Conservation (phyloP, 1,284 basidiomycete genomes). For the Fomitopsis betulina region DNA sequence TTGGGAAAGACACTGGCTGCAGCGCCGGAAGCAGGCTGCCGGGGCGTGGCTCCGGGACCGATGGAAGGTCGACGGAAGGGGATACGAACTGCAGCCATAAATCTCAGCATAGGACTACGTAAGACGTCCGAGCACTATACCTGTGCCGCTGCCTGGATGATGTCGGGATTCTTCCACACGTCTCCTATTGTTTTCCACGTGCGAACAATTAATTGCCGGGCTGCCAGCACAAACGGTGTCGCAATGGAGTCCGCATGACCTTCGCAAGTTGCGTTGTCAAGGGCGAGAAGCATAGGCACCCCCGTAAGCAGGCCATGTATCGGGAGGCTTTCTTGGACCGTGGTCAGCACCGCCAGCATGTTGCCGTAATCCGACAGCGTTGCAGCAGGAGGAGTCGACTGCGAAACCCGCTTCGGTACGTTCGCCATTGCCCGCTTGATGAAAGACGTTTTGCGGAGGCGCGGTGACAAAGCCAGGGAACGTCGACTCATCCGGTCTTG, state of each 20-base stretch:
- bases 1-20: slow-evolving; percentile 31
- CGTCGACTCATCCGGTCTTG: slow-evolving; percentile 33
- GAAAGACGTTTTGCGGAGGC: slow-evolving; percentile 51
- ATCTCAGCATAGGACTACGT: neutral
- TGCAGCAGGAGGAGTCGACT: slow-evolving; percentile 49
- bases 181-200: slow-evolving; percentile 68
- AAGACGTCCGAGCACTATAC: slow-evolving; percentile 31
- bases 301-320: slow-evolving; percentile 72
- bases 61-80: slow-evolving; percentile 11
- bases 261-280: slow-evolving; percentile 54
- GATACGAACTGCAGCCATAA: slow-evolving; percentile 12
- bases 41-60: slow-evolving; percentile 22
- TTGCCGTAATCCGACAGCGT: slow-evolving; percentile 75
- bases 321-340: slow-evolving; percentile 68
- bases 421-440: slow-evolving; percentile 45
- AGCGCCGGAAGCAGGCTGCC: slow-evolving; percentile 33
- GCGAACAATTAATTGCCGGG: slow-evolving; percentile 62
- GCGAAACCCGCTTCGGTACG: slow-evolving; percentile 38
- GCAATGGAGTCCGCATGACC: slow-evolving; percentile 38
- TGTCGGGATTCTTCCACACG: slow-evolving; percentile 62
- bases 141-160: slow-evolving; percentile 52
- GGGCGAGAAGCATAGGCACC: slow-evolving; percentile 80
- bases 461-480: slow-evolving; percentile 41
- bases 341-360: slow-evolving; percentile 66
- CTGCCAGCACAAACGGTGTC: slow-evolving; percentile 47